Base-by-base conservation (phyloP, 768 basidiomycete species). In the Tricholoma bakamatsutake region DNA sequence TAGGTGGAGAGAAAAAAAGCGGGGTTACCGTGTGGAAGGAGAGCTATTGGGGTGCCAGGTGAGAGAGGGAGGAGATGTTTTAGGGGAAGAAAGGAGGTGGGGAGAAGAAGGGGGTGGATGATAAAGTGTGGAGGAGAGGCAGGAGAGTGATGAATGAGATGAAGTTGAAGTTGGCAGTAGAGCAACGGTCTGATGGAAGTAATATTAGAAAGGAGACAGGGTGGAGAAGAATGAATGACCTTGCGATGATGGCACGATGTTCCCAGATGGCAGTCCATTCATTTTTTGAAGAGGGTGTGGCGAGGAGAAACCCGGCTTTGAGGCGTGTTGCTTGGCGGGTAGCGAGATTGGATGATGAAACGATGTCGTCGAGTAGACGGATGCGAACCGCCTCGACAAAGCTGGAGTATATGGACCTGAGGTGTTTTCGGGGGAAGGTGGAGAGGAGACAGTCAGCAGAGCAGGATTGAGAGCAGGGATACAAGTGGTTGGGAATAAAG, bases 1-100 rank as follows among this genome's bases (percentile, higher is more conserved):
- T 90, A 92, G n/a, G 73, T 68, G n/a, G 82, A 76, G 39, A 91
- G 72, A 60, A 80, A 88, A 68, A 85, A 88, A 2, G 89, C 88
- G 2, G 90, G 88, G 4, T 80, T 82, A 30, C 80, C 84, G 57
- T 83, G 78, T 4, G 90, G 90, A 17, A 91, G 75, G 3, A 93
- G 74, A 9, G 75, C 77, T 50, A 92, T 83, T 8, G 88, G 88
- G 10, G 83, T 77, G 8, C 89, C 88, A 9, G 81, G 67, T 27
- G 77, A 66, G 15, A 82, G 65, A 18, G 82, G 80, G 11, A 78
- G 67, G 24, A 66, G 62, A 21, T 67, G 59, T 15, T 67, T 58
- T 1, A 90, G 70, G 8, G 83, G 79, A 45, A 84, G 69, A 62
- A 82, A 82, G 17, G 80, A 76, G 1, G 87, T 87, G 5, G 80